These are phyloP conservation scores for Cryptococcus maquisensis DNA, from an alignment of 1,284 basidiomycete species.

Conservation along the genomic window DNA sequence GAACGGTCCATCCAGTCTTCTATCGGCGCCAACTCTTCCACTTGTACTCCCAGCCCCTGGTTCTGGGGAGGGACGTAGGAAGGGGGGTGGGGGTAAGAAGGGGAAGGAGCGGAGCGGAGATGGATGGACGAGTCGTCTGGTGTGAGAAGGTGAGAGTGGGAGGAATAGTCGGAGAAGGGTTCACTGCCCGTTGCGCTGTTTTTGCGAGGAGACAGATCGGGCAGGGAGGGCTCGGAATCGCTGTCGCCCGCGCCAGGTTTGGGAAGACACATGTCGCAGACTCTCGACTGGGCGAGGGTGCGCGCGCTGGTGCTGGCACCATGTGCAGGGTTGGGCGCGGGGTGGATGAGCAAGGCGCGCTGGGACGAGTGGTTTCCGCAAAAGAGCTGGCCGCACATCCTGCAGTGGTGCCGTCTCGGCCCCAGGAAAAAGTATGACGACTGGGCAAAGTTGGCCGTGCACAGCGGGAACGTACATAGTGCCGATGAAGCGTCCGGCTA, in stretches of 20 bases:
- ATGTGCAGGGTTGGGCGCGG: slow-evolving; percentile 11
- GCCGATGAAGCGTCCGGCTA: slow-evolving; percentile 34
- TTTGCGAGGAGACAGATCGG: slow-evolving; percentile 10
- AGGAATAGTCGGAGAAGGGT: slow-evolving; percentile 2
- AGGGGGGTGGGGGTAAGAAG: neutral
- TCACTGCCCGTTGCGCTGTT: slow-evolving; percentile 21
- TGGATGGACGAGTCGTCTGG: slow-evolving; percentile 11
- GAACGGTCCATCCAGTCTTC: slow-evolving; percentile 43
- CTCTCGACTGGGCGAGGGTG: slow-evolving; percentile 20
- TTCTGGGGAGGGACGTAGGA: neutral
- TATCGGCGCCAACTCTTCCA: slow-evolving; percentile 32
- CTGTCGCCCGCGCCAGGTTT: neutral
- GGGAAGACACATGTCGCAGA: slow-evolving; percentile 38
- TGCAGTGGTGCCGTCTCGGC: slow-evolving; percentile 43
- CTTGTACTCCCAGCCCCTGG: neutral
- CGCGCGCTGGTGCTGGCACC: neutral
- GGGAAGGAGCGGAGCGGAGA: slow-evolving; percentile 1
- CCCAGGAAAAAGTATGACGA: slow-evolving; percentile 30
- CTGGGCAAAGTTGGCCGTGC: slow-evolving; percentile 40
- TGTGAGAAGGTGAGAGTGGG: slow-evolving; percentile 18
- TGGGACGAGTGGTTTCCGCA: slow-evolving; percentile 34
- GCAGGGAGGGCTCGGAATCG: neutral
- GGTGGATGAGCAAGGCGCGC: slow-evolving; percentile 14
- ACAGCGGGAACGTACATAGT: slow-evolving; percentile 37
- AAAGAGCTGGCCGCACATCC: slow-evolving; percentile 38